These are phyloP conservation scores for Mucor irregularis DNA, from an alignment of 371 early-diverging fungal species.

Conservation along the genomic window DNA sequence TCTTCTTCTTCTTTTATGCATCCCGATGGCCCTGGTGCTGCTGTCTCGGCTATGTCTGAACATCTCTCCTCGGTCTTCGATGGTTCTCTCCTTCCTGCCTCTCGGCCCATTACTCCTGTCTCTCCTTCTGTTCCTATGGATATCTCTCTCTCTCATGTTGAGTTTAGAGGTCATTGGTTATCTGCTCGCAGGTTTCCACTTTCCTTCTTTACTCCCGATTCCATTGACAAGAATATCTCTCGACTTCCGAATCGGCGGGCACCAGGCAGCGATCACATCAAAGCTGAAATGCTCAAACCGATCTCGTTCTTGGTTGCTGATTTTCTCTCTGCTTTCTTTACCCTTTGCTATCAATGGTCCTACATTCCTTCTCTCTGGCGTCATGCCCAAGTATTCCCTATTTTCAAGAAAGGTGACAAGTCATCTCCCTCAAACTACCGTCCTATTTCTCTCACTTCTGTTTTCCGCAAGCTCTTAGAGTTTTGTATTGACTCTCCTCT, in stretches of 20 bases:
- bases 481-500: constrained; percentile 1
- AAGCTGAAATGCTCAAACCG: constrained; percentile 30
- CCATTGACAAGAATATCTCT: not conserved
- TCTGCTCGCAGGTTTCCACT: no score
- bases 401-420: constrained; percentile 23
- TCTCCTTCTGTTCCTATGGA: not conserved
- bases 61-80: constrained; percentile 15
- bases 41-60: constrained; percentile 5
- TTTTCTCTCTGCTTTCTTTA: not conserved
- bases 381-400: constrained; percentile 23
- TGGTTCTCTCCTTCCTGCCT: constrained; percentile 1
- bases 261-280: constrained; percentile 27
- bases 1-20: constrained; percentile 8
- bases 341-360: constrained; percentile 29
- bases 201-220: not conserved
- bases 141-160: no score
- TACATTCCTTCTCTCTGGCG: constrained; percentile 24
- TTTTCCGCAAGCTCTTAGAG: constrained; percentile 26
- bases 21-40: constrained; percentile 13
- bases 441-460: constrained; percentile 25
- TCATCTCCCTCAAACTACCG: constrained; percentile 18
- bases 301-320: not conserved
- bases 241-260: constrained; percentile 11
- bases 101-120: not conserved
- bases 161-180: no score